Evolutionary conservation across 2,329 filamentous ascomycete genomes (phyloP).

Genomic region (Colletotrichum incanum): DNA sequence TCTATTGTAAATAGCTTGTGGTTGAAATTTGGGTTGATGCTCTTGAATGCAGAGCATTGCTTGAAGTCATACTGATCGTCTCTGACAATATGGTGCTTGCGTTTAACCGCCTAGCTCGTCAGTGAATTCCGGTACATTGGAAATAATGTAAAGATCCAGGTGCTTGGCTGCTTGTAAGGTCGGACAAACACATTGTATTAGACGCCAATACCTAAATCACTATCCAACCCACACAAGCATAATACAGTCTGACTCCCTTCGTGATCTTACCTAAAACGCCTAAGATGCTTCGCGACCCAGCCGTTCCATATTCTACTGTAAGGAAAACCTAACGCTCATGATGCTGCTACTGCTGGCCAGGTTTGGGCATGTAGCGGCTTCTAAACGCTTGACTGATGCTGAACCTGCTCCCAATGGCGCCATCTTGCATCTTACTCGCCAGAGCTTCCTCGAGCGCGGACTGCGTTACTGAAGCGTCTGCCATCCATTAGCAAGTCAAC

Average conservation of each 20-base stretch:
- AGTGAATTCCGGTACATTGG: not conserved
- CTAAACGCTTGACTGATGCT: constrained; percentile 79
- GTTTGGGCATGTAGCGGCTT: constrained; percentile 69
- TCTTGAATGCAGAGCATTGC: not conserved
- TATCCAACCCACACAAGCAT: not conserved
- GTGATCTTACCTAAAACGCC: constrained; percentile 42
- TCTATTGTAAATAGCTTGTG: constrained; percentile 13
- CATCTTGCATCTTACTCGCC: constrained; percentile 79
- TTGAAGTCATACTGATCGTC: not conserved
- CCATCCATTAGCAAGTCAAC: constrained; percentile 20
- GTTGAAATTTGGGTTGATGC: not conserved
- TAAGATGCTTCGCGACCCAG: constrained; percentile 27
- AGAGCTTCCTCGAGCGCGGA: constrained; percentile 85
- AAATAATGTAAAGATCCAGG: too few species aligned
- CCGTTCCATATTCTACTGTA: constrained; percentile 22
- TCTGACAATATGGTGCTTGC: not conserved
- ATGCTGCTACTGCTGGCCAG: constrained; percentile 38
- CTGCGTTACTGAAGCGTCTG: constrained; percentile 85
- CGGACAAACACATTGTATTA: not conserved
- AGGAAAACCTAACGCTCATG: not conserved
- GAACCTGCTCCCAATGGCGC: constrained; percentile 73
- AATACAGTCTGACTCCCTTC: constrained; percentile 27
- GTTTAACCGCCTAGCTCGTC: not conserved
- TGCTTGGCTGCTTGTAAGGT: not conserved
- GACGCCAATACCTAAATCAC: constrained; percentile 7